Evolutionary conservation across 495 filamentous ascomycete genomes (phyloP), one percentile per base, ranked within the genome.

Genomic region (Astrothelium subdiscretum): DNA sequence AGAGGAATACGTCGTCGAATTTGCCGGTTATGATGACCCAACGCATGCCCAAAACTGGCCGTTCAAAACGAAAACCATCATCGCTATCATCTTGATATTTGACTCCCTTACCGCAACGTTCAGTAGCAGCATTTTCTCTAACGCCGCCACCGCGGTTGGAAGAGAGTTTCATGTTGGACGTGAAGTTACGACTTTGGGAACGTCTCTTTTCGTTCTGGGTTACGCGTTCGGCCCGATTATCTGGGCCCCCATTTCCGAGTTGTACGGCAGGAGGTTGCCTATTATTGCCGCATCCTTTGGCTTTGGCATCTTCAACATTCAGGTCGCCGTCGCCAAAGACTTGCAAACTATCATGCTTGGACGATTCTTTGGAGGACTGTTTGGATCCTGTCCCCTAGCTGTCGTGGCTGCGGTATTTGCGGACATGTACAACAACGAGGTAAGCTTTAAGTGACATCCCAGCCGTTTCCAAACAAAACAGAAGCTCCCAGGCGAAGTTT

Each of bases 11-110:
- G 74, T 81, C 27, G 80, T 83, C 20, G 79, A 82, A 54, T 84
- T 82, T 59, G 75, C 80, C 22, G 81, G 80, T 0, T 58, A 63
- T 0, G 68, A 79, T 42, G 81, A 83, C 65, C 80, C 80, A 0
- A 12, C 69, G 8, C 76, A 85, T 66, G 79, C 81, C 3, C 75
- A 80, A 63, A 85, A 83, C 68, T 83, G 80, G 79, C 65, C 70
- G 2, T 62, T 68, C 59, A 60, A 64, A 11, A 74, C 73, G 58
- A 83, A 83, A 72, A 75, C 72, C 12, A 42, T 51, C 24, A 59
- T 72, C 29, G 65, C 68, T 18, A 48, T 54, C 3, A 67, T 81
- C 22, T 63, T 73, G 1, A 66, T 67, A 13, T 73, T 67, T 40
- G 69, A 73, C 64, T 66, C 69, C 1, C 48, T 74, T 20, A 59